Conservation (phyloP, 1,284 basidiomycete species). For the Ceratobasidium sp. region DNA sequence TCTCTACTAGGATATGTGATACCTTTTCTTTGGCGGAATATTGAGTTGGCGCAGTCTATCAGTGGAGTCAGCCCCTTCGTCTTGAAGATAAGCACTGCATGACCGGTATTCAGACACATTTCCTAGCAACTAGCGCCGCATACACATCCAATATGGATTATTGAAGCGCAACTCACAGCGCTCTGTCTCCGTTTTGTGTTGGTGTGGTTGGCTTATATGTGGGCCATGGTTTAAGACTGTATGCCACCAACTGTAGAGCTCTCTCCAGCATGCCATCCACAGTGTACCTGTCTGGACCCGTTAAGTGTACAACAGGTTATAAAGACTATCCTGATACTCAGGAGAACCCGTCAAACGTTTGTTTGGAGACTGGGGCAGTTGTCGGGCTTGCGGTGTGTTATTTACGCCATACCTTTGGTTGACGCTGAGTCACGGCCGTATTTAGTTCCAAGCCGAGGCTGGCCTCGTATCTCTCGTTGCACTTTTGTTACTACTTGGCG, state of each 20-base stretch:
- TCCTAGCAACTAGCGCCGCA: not conserved
- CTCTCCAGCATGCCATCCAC: not conserved
- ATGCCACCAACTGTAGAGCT: not conserved
- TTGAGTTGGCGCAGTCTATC: not conserved
- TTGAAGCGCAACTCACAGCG: not conserved
- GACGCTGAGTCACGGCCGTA: not conserved
- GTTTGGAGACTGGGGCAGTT: constrained; percentile 7
- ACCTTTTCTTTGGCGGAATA: not conserved
- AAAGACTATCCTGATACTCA: not conserved
- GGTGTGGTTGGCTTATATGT: not conserved
- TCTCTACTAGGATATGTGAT: not conserved
- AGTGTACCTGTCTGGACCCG: not conserved
- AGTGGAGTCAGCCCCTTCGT: not conserved
- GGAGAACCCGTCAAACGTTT: constrained; percentile 10
- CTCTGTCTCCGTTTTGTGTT: not conserved
- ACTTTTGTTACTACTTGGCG: constrained; percentile 4
- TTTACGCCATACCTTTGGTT: not conserved
- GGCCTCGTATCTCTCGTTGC: constrained; percentile 8
- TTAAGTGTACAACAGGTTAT: not conserved
- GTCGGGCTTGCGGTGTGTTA: constrained; percentile 7
- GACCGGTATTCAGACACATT: not conserved
- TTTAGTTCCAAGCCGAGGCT: constrained; percentile 20
- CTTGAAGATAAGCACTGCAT: constrained; percentile 3
- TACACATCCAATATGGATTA: not conserved
- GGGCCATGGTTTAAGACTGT: not conserved